A percentile compares a stretch with the other conserved stretches of the same genome.
phyloP scores from a whole-genome alignment of 2,329 filamentous ascomycete genomes.

The Helotiales sp. region DNA sequence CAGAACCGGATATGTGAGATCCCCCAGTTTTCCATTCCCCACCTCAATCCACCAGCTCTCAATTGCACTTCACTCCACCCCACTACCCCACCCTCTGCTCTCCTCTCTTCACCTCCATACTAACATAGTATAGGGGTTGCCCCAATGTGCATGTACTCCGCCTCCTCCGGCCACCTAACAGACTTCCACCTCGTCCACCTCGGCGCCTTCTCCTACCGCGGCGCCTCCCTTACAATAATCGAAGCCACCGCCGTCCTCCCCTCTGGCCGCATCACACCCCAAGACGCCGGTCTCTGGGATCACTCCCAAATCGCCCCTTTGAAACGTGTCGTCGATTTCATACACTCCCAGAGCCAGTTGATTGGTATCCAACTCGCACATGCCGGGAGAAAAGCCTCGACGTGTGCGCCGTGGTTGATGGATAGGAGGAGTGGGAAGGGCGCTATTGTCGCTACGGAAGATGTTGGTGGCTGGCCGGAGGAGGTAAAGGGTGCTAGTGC shows the following conservation, averaged over 20 bases:
- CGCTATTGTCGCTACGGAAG: constrained; percentile 30
- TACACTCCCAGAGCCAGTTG: constrained; percentile 55
- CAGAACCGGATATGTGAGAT: constrained; percentile 44
- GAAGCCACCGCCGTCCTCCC: constrained; percentile 37
- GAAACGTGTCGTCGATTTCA: constrained; percentile 40
- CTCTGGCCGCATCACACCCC: constrained; percentile 35
- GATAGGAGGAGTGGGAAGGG: constrained; percentile 23
- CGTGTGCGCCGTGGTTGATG: constrained; percentile 38
- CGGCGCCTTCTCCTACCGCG: constrained; percentile 34
- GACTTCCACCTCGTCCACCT: constrained; percentile 37
- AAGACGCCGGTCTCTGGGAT: constrained; percentile 37
- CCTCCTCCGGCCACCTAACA: constrained; percentile 32
- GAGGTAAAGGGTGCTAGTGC: constrained; percentile 53
- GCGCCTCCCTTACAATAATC: constrained; percentile 36
- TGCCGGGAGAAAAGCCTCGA: constrained; percentile 51
- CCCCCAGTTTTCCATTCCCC: neutral
- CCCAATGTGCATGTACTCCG: constrained; percentile 47
- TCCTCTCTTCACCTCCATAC: neutral
- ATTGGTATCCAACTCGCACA: constrained; percentile 72
- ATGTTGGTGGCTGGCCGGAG: constrained; percentile 40
- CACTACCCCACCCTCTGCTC: neutral
- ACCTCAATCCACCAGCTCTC: neutral
- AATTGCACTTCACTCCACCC: neutral
- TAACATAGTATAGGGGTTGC: constrained; percentile 36
- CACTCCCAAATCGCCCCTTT: constrained; percentile 40